A percentile compares a stretch with the other conserved stretches of the same genome.
phyloP scores from a whole-genome alignment of 352 stramenopile genomes.

The Globisporangium apiculatum region DNA sequence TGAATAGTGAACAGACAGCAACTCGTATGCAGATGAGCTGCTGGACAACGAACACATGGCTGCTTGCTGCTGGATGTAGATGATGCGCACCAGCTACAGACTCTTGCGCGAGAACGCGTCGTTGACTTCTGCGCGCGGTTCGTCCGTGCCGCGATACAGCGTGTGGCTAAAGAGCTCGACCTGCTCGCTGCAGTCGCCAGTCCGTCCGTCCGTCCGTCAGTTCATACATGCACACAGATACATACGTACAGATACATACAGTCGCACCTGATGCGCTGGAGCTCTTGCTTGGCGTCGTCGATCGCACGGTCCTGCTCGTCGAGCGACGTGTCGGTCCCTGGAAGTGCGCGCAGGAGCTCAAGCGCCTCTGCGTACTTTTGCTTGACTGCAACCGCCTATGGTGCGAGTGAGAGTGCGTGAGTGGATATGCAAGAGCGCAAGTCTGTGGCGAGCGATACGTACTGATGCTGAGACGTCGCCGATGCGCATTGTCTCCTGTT shows the following conservation, averaged over 20 bases:
- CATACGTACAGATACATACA: not conserved
- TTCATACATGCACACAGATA: too few relatives aligned
- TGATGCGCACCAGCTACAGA: constrained; percentile 22
- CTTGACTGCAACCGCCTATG: constrained; percentile 68
- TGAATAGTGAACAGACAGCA: too few relatives aligned
- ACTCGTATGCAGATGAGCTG: not conserved
- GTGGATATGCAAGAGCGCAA: not conserved
- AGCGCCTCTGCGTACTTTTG: constrained; percentile 68
- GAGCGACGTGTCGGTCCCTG: constrained; percentile 69
- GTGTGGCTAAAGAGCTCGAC: constrained; percentile 85
- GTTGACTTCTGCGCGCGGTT: constrained; percentile 76
- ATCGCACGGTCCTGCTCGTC: constrained; percentile 74
- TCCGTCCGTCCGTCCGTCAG: too few relatives aligned
- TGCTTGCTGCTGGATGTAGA: too few relatives aligned
- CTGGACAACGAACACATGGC: not conserved
- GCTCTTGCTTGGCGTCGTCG: constrained; percentile 51
- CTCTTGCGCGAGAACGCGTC: constrained; percentile 80
- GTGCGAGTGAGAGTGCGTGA: not conserved
- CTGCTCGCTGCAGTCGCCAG: constrained; percentile 32
- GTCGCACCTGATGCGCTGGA: constrained; percentile 71
- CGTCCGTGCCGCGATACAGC: constrained; percentile 76
- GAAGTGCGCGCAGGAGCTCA: constrained; percentile 57
- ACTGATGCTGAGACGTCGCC: constrained; percentile 79
- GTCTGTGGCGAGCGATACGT: constrained; percentile 3
- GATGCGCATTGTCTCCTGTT: constrained; percentile 69